These are phyloP conservation scores for Penicillium argentinense DNA, from an alignment of 495 filamentous ascomycete species.

Conservation along the genomic window DNA sequence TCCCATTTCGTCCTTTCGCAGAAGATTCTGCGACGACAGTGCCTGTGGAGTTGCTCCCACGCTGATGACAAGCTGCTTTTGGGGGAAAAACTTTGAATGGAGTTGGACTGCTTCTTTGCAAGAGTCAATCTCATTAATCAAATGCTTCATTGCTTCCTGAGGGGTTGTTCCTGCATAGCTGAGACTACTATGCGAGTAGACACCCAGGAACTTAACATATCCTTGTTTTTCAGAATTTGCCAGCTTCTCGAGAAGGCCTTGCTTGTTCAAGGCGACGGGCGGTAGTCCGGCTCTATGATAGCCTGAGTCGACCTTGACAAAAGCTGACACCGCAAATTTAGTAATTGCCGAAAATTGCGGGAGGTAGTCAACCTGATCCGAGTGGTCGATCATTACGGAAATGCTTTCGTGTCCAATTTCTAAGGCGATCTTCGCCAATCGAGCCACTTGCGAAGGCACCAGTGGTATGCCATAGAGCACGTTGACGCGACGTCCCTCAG, in stretches of 20 bases:
- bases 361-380: conserved; percentile 54
- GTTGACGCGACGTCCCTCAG: conserved; percentile 55
- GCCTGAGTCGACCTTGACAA: conserved; percentile 80
- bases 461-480: conserved; percentile 78
- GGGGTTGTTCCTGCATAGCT: conserved; percentile 58
- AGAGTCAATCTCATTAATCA: conserved; percentile 62
- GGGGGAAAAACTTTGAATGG: conserved; percentile 27
- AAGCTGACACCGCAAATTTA: conserved; percentile 51
- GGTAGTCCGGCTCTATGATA: conserved; percentile 71
- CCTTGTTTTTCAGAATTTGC: conserved; percentile 37
- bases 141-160: conserved; percentile 53
- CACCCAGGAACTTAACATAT: conserved; percentile 52
- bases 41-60: conserved; percentile 83
- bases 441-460: conserved; percentile 56
- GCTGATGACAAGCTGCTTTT: conserved; percentile 58
- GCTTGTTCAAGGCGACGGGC: conserved; percentile 49
- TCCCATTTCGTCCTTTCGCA: conserved; percentile 10
- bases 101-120: conserved; percentile 48
- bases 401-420: conserved; percentile 53
- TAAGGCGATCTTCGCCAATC: conserved; percentile 53
- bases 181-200: conserved; percentile 78
- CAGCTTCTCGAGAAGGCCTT: conserved; percentile 49
- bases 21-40: conserved; percentile 51
- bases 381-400: conserved; percentile 73
- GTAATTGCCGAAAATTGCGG: conserved; percentile 33